Evolutionary conservation across 2,329 filamentous ascomycete genomes (phyloP).

Genomic region (Colletotrichum orbiculare): DNA sequence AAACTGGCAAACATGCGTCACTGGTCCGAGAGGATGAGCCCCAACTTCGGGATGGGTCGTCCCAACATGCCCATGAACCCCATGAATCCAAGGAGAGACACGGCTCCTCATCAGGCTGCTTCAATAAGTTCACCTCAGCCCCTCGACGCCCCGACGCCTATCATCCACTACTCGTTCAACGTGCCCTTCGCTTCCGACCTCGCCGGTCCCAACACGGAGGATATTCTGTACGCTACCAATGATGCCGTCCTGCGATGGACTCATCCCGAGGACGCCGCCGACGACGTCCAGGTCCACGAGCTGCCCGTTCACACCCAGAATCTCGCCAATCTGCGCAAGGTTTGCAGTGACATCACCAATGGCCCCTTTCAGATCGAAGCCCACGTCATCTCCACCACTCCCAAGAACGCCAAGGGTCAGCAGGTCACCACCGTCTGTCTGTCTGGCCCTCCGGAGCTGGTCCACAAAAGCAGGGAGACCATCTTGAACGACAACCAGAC

Average conservation of each 20-base stretch:
- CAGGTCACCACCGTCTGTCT: slow-evolving; percentile 90
- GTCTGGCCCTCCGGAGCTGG: slow-evolving; percentile 86
- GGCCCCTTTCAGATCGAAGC: slow-evolving; percentile 80
- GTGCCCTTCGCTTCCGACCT: slow-evolving; percentile 95
- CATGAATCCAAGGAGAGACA: slow-evolving; percentile 69
- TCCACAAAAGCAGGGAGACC: slow-evolving; percentile 88
- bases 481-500: slow-evolving; percentile 94
- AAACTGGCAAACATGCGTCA: slow-evolving; percentile 79
- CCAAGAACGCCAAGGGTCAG: slow-evolving; percentile 74
- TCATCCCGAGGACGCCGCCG: slow-evolving; percentile 86
- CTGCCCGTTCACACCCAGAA: slow-evolving; percentile 93
- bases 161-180: slow-evolving; percentile 95
- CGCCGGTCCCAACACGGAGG: slow-evolving; percentile 90
- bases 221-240: slow-evolving; percentile 91
- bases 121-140: slow-evolving; percentile 75
- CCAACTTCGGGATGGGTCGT: slow-evolving; percentile 73
- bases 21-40: slow-evolving; percentile 77
- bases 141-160: slow-evolving; percentile 67
- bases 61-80: slow-evolving; percentile 66
- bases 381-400: slow-evolving; percentile 83
- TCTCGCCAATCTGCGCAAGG: slow-evolving; percentile 78
- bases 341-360: slow-evolving; percentile 86
- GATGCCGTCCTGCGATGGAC: slow-evolving; percentile 93
- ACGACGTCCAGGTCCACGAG: slow-evolving; percentile 86
- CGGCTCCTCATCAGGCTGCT: slow-evolving; percentile 60